Base-by-base conservation (phyloP, 208 protist species). In the Leishmania tropica region DNA sequence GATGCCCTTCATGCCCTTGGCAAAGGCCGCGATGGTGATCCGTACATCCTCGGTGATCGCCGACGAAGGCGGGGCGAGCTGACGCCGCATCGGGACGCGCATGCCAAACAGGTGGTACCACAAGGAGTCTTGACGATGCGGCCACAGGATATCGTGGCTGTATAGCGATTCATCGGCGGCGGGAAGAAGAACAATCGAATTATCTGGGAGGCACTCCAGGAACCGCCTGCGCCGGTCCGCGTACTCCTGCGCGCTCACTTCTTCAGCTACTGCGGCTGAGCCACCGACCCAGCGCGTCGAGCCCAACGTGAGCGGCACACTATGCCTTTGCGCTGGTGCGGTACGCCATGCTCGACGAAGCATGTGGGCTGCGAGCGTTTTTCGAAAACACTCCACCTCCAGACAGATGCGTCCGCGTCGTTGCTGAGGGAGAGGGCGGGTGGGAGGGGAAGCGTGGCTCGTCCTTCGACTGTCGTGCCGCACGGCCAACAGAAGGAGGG, bases 41-140 rank as follows among this genome's bases (percentile, higher is more conserved):
- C 64, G 78, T 5, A 85, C 51, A 56, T 83, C 81, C 15, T 84
- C 76, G 11, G 77, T 84, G 8, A 56, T 48, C 10, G 37, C 4
- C 3, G 76, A 73, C 37, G 68, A 79, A 67, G 78, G 75, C 11
- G 85, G 88, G 5, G 58, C 77, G 47, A 85, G 78, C 17, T 81
- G 75, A 3, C 81, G 85, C 28, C 88, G 83, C 70, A 91, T 64
- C 3, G 85, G 79, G 31, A 56, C 65, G 35, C 40, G 42, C 28
- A 89, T 67, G 3, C 89, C 89, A 62, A 94, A 94, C 37, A 94
- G 80, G 65, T 94, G 91, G 28, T 87, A 89, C 76, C 88, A 91
- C 56, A 92, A 54, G 6, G 87, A 80, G 76, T 92, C 82, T 53
- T 92, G 88, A 13, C 85, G 81, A 62, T 86, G 82, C 4, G 85